Evolutionary conservation across 2,329 filamentous ascomycete genomes (phyloP), one percentile per base, ranked within the genome.

Genomic region (Sclerotinia minor): DNA sequence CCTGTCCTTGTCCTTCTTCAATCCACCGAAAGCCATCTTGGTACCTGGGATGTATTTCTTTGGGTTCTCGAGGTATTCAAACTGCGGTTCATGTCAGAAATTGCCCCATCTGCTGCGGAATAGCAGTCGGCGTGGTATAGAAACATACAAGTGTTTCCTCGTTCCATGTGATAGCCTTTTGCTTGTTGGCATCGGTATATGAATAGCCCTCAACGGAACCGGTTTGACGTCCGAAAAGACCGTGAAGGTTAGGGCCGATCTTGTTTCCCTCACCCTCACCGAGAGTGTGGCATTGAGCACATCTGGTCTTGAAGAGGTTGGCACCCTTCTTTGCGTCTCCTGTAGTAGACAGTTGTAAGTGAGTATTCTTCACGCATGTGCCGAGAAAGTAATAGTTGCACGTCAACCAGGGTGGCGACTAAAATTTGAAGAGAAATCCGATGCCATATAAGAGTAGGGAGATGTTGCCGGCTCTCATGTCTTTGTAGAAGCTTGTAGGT

Each of bases 1-100:
- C 82, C 95, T 89, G 86, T 98, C 95, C 92, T 98, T 98, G 80
- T 89, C 88, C 92, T 99, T 99, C 94, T 99, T 99, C 80, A 99
- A 88, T 82, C 95, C 95, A 84, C 95, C 95, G 81, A 98, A 99
- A 78, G 95, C 95, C 95, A 99, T 99, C 92, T 98, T 99, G 85
- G 95, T 99, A 77, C 95, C 95, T 76, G 95, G 95, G 74, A 99
- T 97, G 89, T 94, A 99, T 88, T 98, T 98, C 91, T 99, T 99
- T 84, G 95, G 95, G 91, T 98, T 98, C 89, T 99, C 95, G 79
- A 99, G 94, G 89, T 99, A 99, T 75, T 89, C 87, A 84, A 97
- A 98, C 92, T 94, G 13, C 21, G 24, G 17, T 24, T 21, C n/a
- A 21, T 45, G 45, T 57, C 26, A 53, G 29, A 13, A 26, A 53